A percentile compares a stretch with the other conserved stretches of the same genome.
These are phyloP conservation scores for Colletotrichum magnum DNA, from an alignment of 2,329 filamentous ascomycete genomes.

Conservation along the genomic window DNA sequence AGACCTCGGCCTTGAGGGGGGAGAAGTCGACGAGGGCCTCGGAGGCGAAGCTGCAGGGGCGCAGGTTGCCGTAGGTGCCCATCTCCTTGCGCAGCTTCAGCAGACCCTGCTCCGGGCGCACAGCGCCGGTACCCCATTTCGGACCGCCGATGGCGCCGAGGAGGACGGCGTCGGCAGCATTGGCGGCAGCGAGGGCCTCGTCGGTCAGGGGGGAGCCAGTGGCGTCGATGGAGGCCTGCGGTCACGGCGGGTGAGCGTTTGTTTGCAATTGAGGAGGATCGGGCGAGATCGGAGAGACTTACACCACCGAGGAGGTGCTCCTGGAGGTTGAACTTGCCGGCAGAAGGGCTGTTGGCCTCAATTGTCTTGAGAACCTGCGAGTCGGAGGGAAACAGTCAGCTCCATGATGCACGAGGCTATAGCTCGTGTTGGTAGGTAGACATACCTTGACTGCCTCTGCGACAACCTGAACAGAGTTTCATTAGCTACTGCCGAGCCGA, in stretches of 20 bases:
- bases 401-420: constrained; percentile 19
- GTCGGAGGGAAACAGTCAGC: constrained; percentile 14
- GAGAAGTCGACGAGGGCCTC: constrained; percentile 87
- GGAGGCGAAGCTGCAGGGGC: constrained; percentile 95
- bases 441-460: constrained; percentile 87
- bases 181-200: constrained; percentile 85
- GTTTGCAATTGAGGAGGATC: background rate
- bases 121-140: constrained; percentile 90
- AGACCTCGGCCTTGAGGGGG: constrained; percentile 88
- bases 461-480: constrained; percentile 69
- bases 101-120: constrained; percentile 94
- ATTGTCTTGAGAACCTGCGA: constrained; percentile 82
- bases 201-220: constrained; percentile 85
- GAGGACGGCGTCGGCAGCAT: constrained; percentile 89
- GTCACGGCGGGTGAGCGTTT: background rate
- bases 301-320: constrained; percentile 93
- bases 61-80: constrained; percentile 93
- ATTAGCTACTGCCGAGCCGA: constrained; percentile 30
- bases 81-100: constrained; percentile 94
- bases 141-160: constrained; percentile 97
- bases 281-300: constrained; percentile 58
- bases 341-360: constrained; percentile 77
- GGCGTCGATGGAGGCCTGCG: constrained; percentile 88
- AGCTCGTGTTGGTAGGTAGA: background rate
- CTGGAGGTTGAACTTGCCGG: constrained; percentile 87